Evolutionary conservation across 2,329 filamentous ascomycete genomes (phyloP), one percentile per base, ranked within the genome.

Genomic region (Trichoderma simmonsii): DNA sequence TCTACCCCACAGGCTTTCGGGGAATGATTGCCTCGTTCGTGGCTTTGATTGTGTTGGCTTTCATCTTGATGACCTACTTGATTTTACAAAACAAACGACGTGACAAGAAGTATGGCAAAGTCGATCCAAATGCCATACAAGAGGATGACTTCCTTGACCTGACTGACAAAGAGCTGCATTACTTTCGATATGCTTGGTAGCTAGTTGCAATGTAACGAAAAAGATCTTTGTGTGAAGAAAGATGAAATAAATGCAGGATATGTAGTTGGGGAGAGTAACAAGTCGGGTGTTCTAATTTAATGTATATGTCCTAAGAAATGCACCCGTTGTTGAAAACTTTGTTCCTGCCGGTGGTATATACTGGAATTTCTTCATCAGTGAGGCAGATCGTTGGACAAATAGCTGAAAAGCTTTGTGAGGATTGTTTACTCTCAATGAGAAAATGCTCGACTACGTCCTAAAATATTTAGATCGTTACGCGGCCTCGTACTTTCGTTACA

Each of bases 181-280:
- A 67, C 51, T 71, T 71, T 43, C 28, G 70, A 28, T 71, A 71
- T 21, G 65, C 48, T 51, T 51, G 43, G 43, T 51, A 51, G n/a
- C 18, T n/a, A 6, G n/a, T 21, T 12, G n/a, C 7, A 12, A 51
- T 51, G 15, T 21, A n/a, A 21, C 43, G 39, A n/a, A n/a, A 1
- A 4, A 9, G 15, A 3, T 43, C 15, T 43, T 43, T 9, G 15
- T 8, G 39, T 7, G 39, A n/a, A n/a, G 39, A n/a, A 43, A 18
- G 39, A n/a, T 43, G 15, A 43, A 43, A n/a, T 43, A n/a, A 43
- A 18, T 9, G 15, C 7, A 43, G 15, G 15, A 18, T n/a, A 43
- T n/a, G 39, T 18, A 43, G 39, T 43, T 43, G 0, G 39, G 4
- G 9, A 43, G 15, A 43, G 15, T 43, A 1, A 3, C 18, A 43